A percentile compares a stretch with the other conserved stretches of the same genome.
Conservation (phyloP, 345 rosid species). For the Euphorbia peplus region DNA sequence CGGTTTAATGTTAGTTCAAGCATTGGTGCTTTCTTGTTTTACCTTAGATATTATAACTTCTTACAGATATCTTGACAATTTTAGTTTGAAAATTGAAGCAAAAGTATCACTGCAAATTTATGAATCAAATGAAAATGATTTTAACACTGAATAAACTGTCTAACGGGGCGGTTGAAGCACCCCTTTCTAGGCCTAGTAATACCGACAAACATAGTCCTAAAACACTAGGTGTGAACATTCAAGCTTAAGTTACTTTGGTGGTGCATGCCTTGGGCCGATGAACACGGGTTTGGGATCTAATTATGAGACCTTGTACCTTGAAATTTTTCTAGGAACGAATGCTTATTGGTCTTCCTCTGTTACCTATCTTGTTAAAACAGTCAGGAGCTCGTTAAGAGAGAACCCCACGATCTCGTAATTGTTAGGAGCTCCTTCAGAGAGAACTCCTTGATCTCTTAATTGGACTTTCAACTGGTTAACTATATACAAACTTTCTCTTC, state of each 20-base stretch:
- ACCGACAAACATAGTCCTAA: neutral
- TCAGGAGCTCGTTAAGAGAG: no score
- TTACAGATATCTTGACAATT: neutral
- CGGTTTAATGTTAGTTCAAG: neutral
- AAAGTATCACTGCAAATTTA: neutral
- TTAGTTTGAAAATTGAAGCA: neutral
- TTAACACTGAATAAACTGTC: neutral
- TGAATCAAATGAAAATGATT: neutral
- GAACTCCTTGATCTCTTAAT: no score
- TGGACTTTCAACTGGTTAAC: no score
- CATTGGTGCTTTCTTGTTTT: neutral
- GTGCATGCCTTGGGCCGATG: neutral
- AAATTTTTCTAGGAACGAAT: no score
- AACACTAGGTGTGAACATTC: neutral
- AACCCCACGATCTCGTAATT: no score
- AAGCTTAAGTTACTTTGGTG: neutral
- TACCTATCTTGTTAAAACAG: no score
- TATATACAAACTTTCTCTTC: no score
- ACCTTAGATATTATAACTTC: neutral
- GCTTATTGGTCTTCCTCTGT: no score
- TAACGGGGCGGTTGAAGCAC: neutral
- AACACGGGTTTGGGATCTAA: no score
- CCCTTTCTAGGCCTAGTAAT: neutral
- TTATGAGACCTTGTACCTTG: no score
- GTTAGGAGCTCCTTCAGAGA: no score